Evolutionary conservation across 2,329 filamentous ascomycete genomes (phyloP).

Genomic region (Bipolaris bicolor): DNA sequence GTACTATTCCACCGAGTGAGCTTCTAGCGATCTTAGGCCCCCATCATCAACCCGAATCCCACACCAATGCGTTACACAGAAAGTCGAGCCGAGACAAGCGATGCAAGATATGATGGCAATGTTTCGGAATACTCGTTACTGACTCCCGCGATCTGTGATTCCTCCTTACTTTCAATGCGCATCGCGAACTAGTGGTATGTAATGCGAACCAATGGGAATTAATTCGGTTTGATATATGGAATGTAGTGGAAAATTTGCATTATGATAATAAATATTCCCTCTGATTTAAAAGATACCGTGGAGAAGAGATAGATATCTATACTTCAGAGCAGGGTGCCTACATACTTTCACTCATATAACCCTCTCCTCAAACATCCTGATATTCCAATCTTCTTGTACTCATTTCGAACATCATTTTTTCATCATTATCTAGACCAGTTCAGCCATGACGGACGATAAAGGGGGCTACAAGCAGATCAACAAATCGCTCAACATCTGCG

Average conservation of each 20-base stretch:
- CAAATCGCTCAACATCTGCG: slow-evolving; percentile 56
- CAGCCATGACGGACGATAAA: slow-evolving; percentile 18
- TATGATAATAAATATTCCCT: neutral
- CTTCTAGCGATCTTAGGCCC: neutral
- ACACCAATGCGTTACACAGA: slow-evolving; percentile 52
- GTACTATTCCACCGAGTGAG: neutral
- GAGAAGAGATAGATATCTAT: neutral
- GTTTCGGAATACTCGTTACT: neutral
- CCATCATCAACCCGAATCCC: slow-evolving; percentile 40
- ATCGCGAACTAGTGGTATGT: neutral
- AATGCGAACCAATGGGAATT: neutral
- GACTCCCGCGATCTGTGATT: neutral
- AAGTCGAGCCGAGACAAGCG: neutral
- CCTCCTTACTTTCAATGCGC: neutral
- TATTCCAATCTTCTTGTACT: neutral
- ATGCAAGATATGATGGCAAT: neutral
- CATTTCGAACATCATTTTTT: slow-evolving; percentile 15
- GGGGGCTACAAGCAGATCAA: slow-evolving; percentile 56
- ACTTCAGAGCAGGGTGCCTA: neutral
- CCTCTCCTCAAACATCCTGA: neutral
- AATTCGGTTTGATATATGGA: neutral
- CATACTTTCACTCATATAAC: neutral
- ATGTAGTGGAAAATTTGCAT: neutral
- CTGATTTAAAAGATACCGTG: neutral
- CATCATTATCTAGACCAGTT: slow-evolving; percentile 57